Evolutionary conservation across 1,139 yeast species (phyloP).

Genomic region (Nakaseomyces glabratus): DNA sequence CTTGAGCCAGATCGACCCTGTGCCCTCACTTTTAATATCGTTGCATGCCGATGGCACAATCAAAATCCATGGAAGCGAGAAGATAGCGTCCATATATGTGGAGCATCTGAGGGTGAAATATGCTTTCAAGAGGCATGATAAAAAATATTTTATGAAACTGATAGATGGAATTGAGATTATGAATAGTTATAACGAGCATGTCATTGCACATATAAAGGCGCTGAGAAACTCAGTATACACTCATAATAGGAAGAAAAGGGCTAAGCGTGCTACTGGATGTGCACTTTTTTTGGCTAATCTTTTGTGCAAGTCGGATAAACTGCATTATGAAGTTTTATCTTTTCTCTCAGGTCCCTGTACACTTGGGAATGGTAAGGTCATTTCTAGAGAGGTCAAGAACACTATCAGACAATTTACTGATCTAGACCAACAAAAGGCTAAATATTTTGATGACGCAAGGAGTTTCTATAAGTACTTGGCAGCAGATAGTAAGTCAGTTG

Average conservation of each 20-base stretch:
- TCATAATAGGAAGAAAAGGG: conserved; percentile 7
- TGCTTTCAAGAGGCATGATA: conserved; percentile 1
- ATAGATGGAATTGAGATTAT: neutral
- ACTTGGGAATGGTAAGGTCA: conserved; percentile 19
- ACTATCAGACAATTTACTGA: conserved; percentile 17
- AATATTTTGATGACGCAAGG: conserved; percentile 11
- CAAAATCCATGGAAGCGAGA: conserved; percentile 2
- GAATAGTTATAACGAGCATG: conserved; percentile 2
- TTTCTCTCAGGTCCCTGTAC: conserved; percentile 22
- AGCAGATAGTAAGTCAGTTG: neutral
- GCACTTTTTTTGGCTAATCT: conserved; percentile 16
- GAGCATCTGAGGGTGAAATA: conserved; percentile 2
- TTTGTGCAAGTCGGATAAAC: conserved; percentile 2
- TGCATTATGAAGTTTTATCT: conserved; percentile 10
- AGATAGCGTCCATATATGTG: neutral
- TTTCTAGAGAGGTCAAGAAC: conserved; percentile 13
- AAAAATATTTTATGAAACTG: neutral
- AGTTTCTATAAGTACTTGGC: conserved; percentile 11
- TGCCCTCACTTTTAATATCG: conserved; percentile 1
- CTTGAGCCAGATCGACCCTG: neutral
- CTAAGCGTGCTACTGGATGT: conserved; percentile 16
- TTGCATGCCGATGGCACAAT: conserved; percentile 1
- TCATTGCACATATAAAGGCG: neutral
- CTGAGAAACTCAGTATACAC: neutral
- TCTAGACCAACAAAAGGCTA: conserved; percentile 7